phyloP scores from a whole-genome alignment of 257 asterid genomes.

The Fraxinus pennsylvanica region DNA sequence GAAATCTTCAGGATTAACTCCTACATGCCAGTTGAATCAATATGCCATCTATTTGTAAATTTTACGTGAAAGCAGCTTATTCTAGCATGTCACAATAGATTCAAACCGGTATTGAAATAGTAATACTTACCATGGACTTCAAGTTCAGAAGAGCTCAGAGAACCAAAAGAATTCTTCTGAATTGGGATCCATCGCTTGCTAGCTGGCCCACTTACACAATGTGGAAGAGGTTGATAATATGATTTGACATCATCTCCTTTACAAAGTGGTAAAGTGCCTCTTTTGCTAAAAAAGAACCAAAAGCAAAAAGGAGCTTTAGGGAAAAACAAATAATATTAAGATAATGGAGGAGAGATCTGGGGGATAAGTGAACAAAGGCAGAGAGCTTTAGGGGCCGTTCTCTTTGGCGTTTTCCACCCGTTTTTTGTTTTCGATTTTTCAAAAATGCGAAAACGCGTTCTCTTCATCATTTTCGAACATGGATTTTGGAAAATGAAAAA shows the following conservation, averaged over 20 bases:
- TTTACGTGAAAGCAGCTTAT: conserved; percentile 12
- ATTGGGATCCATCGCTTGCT: conserved; percentile 81
- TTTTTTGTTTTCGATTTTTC: too few species aligned
- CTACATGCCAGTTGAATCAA: conserved; percentile 40
- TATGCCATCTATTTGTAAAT: conserved; percentile 9
- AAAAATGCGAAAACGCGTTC: too few species aligned
- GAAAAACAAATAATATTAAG: neutral
- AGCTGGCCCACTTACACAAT: conserved; percentile 66
- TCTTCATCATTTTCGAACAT: too few species aligned
- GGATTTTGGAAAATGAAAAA: too few species aligned
- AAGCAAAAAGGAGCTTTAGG: conserved; percentile 12
- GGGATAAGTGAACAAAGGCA: conserved; percentile 7
- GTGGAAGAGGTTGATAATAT: conserved; percentile 72
- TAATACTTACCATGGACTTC: conserved; percentile 65
- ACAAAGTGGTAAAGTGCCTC: conserved; percentile 61
- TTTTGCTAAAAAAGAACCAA: conserved; percentile 40
- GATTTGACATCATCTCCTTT: conserved; percentile 67
- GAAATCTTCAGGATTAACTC: conserved; percentile 72
- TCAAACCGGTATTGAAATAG: neutral
- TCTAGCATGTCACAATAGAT: neutral
- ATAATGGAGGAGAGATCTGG: neutral
- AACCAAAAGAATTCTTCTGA: conserved; percentile 57
- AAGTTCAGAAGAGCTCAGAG: conserved; percentile 53
- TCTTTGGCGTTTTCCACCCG: too few species aligned
- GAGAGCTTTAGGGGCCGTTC: neutral